A percentile compares a stretch with the other conserved stretches of the same genome.
Conservation (phyloP, 129 eudicot genomes). For the Artemisia argyi region DNA sequence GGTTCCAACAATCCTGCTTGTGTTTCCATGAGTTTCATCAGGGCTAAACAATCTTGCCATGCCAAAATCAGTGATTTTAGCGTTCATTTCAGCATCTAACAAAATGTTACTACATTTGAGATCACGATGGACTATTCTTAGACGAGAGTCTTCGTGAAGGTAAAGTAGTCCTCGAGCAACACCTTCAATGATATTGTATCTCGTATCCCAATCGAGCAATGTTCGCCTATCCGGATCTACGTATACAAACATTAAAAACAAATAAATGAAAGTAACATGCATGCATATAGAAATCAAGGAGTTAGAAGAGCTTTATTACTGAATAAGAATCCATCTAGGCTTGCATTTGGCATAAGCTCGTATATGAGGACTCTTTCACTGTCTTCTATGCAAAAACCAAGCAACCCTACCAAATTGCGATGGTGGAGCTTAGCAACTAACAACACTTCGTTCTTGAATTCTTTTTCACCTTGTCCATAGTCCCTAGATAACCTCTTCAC, state of each 20-base stretch:
- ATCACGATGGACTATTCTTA: too few species aligned
- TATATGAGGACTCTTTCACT: background rate
- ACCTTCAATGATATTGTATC: conserved; percentile 32
- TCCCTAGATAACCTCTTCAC: conserved; percentile 37
- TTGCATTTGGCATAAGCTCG: conserved; percentile 32
- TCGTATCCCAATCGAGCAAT: conserved; percentile 16
- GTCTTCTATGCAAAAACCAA: conserved; percentile 40
- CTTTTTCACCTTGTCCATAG: conserved; percentile 43
- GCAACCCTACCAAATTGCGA: conserved; percentile 12
- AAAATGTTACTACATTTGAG: too few species aligned
- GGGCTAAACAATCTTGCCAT: background rate
- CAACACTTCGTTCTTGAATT: conserved; percentile 40
- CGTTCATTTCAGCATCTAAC: too few species aligned
- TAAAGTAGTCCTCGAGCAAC: conserved; percentile 28
- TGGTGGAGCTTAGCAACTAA: conserved; percentile 38
- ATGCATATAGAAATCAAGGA: too few species aligned
- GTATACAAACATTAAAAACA: background rate
- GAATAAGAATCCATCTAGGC: conserved; percentile 38
- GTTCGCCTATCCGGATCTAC: conserved; percentile 10
- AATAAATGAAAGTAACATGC: background rate
- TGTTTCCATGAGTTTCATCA: conserved; percentile 32
- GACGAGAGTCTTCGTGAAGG: background rate
- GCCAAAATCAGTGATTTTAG: too few species aligned
- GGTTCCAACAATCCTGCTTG: conserved; percentile 37
- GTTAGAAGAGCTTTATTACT: conserved; percentile 23